Evolutionary conservation across 83 land plant genomes (phyloP), one percentile per base, ranked within the genome.

Genomic region (Larix sibirica): DNA sequence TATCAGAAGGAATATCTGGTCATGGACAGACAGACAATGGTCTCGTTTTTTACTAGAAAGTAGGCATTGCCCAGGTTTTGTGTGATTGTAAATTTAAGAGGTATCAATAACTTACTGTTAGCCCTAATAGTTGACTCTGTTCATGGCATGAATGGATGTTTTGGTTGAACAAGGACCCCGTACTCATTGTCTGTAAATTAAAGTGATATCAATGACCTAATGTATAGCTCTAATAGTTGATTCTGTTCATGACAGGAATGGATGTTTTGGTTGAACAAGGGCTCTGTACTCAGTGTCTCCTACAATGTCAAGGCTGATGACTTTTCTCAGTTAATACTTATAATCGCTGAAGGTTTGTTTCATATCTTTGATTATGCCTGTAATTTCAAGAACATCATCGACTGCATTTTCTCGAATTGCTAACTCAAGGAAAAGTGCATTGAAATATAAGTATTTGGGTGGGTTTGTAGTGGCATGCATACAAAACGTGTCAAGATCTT

Each of bases 341-440:
- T 86, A 13, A 82, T 90, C 40, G 90, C 89, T 12, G 81, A 90
- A 90, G 92, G 92, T 77, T 38, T 26, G 60, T 80, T 66, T 54
- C 21, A 21, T 74, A 23, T 74, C 31, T 44, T 74, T 74, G 59
- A 47, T 20, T 74, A 23, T 40, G 10, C 47, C 44, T 74, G 58
- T 24, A 74, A 6, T 70, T 38, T 70, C 40, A 18, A 38, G 47
- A 70, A 38, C 75, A 70, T 8, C 6, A 2, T 70, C 42, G 12
- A 13, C 21, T 26, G 4, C 56, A 74, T 74, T 21, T 3, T 74
- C 56, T 74, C 16, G 23, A 73, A 74, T 26, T 74, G 12, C 4
- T n/a, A 4, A 73, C 24, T n/a, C 54, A 40, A 40, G 3, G 10
- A 24, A 73, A 40, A 73, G 21, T 20, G 18, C 12, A 21, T 74